Evolutionary conservation across 2,329 filamentous ascomycete species (phyloP).

Genomic region (Blumeriella jaapii): DNA sequence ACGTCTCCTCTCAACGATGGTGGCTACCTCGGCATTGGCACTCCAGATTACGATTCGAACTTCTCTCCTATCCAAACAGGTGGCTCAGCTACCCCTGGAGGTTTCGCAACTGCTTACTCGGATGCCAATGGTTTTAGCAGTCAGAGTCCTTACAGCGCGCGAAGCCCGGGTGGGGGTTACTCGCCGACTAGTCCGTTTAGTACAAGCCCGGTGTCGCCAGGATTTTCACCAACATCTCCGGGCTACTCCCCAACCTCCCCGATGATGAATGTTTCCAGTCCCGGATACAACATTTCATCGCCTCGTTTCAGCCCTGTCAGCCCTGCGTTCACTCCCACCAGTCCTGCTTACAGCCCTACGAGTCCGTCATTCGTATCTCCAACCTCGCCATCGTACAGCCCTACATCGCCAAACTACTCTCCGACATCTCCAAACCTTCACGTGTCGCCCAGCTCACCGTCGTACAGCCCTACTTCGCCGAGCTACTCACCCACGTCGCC

Average conservation of each 20-base stretch:
- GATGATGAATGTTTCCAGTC: slow-evolving; percentile 42
- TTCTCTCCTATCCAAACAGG: slow-evolving; percentile 70
- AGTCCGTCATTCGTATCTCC: slow-evolving; percentile 30
- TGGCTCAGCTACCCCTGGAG: slow-evolving; percentile 58
- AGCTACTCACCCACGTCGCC: slow-evolving; percentile 22
- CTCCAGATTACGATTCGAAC: slow-evolving; percentile 46
- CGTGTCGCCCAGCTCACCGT: slow-evolving; percentile 22
- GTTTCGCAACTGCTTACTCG: slow-evolving; percentile 51
- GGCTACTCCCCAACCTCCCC: slow-evolving; percentile 40
- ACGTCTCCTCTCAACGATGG: slow-evolving; percentile 68
- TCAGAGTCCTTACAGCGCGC: slow-evolving; percentile 10
- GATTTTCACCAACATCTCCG: slow-evolving; percentile 24
- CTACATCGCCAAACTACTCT: slow-evolving; percentile 62
- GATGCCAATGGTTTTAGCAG: slow-evolving; percentile 54
- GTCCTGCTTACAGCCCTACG: slow-evolving; percentile 27
- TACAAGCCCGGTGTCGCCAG: slow-evolving; percentile 40
- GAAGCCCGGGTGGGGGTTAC: slow-evolving; percentile 56
- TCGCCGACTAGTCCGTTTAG: slow-evolving; percentile 53
- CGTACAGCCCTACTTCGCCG: slow-evolving; percentile 25
- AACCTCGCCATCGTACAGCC: slow-evolving; percentile 72
- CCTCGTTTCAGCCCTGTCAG: slow-evolving; percentile 49
- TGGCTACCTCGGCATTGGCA: slow-evolving; percentile 45
- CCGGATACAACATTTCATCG: slow-evolving; percentile 34
- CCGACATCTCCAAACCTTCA: slow-evolving; percentile 60
- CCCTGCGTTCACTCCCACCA: slow-evolving; percentile 29